Base-by-base conservation (phyloP, 2,329 filamentous ascomycete genomes). In the Aureobasidium sp. region DNA sequence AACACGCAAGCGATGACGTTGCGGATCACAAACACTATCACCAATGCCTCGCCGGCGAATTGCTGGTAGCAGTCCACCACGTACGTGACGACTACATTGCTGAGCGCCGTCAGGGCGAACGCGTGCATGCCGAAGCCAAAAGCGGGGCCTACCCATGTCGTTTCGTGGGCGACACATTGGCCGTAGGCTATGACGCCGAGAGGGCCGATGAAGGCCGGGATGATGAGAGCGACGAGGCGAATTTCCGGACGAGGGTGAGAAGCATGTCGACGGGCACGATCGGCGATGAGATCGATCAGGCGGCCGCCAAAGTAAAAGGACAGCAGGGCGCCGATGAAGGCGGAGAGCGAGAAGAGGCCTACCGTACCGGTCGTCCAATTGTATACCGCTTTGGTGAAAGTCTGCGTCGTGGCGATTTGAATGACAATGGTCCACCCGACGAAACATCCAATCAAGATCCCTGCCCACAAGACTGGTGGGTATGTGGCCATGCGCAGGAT, bases 181-280 rank as follows among this genome's bases (percentile, higher is more conserved):
- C 66, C 67, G 24, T 62, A 68, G n/a, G 65, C 61, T 22, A 68
- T 56, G 11, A 69, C 51, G 2, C 63, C 64, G 0, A 64, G 42
- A 0, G 66, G 67, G 2, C 61, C 61, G 2, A 66, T 55, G n/a
- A 65, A 35, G 1, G 58, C 56, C 0, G 61, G 62, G 4, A 67
- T 56, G 8, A 62, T 25, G 12, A 66, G 55, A 11, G 59, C 59
- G 19, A 61, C 54, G 7, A 67, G 58, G 11, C 63, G 58, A 21
- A 60, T 61, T 48, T 65, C 61, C 1, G 64, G 63, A 39, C 62
- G 60, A 39, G 60, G 56, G 17, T 61, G 54, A 56, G 61, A 48
- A 34, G 30, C 42, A 47, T 59, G 32, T n/a, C 54, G 51, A 4
- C 59, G 61, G 25, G 60, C 61, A 32, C 60, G 59, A n/a, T 64